These are phyloP conservation scores for Boechera divaricarpa DNA, from an alignment of 345 rosid genomes.

Conservation along the genomic window DNA sequence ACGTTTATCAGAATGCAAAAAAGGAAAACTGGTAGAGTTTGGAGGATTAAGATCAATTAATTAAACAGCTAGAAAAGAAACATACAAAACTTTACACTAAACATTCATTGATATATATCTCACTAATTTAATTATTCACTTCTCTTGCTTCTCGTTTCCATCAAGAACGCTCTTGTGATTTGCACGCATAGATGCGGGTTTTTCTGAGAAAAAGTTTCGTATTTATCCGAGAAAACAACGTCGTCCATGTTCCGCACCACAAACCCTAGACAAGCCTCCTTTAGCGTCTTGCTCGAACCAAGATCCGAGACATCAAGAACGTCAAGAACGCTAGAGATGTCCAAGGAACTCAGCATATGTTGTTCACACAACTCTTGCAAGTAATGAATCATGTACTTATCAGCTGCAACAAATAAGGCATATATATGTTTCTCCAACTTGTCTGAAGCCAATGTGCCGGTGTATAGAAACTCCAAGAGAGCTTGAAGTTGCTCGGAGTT, in stretches of 20 bases:
- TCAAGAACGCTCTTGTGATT: slow-evolving; percentile 67
- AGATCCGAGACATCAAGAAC: slow-evolving; percentile 64
- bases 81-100: not conserved
- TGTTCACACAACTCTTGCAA: slow-evolving; percentile 64
- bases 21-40: not conserved
- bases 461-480: slow-evolving; percentile 78
- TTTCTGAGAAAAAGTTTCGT: slow-evolving; percentile 62
- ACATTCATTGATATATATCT: not conserved
- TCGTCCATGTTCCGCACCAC: slow-evolving; percentile 69
- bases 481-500: slow-evolving; percentile 71
- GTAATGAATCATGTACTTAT: slow-evolving; percentile 76
- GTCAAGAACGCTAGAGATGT: slow-evolving; percentile 60
- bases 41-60: not conserved
- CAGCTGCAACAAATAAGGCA: slow-evolving; percentile 64
- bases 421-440: slow-evolving; percentile 63
- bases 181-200: slow-evolving; percentile 67
- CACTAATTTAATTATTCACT: slow-evolving; percentile 14
- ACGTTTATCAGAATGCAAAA: not conserved
- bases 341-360: slow-evolving; percentile 57
- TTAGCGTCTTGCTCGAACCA: slow-evolving; percentile 57
- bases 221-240: slow-evolving; percentile 59
- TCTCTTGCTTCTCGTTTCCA: slow-evolving; percentile 54
- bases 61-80: not conserved
- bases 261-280: slow-evolving; percentile 61
- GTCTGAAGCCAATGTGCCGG: slow-evolving; percentile 57